phyloP scores from a whole-genome alignment of 2,329 filamentous ascomycete species.

The Fusarium piperis region DNA sequence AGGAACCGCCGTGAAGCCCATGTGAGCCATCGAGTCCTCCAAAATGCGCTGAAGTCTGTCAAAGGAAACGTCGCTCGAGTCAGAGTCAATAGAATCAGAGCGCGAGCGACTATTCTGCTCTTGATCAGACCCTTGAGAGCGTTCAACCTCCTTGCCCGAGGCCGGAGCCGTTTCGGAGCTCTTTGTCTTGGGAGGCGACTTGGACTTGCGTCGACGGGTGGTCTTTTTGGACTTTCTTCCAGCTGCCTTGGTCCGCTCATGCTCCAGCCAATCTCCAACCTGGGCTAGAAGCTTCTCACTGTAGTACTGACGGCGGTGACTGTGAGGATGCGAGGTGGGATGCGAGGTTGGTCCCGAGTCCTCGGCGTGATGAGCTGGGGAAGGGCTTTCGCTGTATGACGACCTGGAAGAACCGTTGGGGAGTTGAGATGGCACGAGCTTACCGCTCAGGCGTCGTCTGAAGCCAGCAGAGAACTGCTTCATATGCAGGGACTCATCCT shows the following conservation, averaged over 20 bases:
- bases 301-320: slow-evolving; percentile 51
- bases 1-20: slow-evolving; percentile 60
- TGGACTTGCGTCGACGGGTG: slow-evolving; percentile 53
- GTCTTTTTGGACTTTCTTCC: slow-evolving; percentile 57
- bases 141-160: slow-evolving; percentile 25
- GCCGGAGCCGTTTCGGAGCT: not conserved
- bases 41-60: slow-evolving; percentile 85
- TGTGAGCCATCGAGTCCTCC: slow-evolving; percentile 68
- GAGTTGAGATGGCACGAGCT: slow-evolving; percentile 40
- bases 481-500: slow-evolving; percentile 45
- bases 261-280: slow-evolving; percentile 84
- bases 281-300: slow-evolving; percentile 74
- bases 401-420: slow-evolving; percentile 54
- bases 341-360: slow-evolving; percentile 38
- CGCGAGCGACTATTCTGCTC: slow-evolving; percentile 44
- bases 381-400: slow-evolving; percentile 52
- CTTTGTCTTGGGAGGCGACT: slow-evolving; percentile 47
- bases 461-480: slow-evolving; percentile 48
- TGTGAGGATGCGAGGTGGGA: slow-evolving; percentile 39
- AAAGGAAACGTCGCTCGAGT: slow-evolving; percentile 77
- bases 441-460: slow-evolving; percentile 49
- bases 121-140: slow-evolving; percentile 35
- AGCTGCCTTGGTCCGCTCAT: slow-evolving; percentile 73
- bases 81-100: slow-evolving; percentile 69
- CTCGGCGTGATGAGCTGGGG: slow-evolving; percentile 42